These are phyloP conservation scores for Pholiota microspora DNA, from an alignment of 768 basidiomycete species.

Conservation along the genomic window DNA sequence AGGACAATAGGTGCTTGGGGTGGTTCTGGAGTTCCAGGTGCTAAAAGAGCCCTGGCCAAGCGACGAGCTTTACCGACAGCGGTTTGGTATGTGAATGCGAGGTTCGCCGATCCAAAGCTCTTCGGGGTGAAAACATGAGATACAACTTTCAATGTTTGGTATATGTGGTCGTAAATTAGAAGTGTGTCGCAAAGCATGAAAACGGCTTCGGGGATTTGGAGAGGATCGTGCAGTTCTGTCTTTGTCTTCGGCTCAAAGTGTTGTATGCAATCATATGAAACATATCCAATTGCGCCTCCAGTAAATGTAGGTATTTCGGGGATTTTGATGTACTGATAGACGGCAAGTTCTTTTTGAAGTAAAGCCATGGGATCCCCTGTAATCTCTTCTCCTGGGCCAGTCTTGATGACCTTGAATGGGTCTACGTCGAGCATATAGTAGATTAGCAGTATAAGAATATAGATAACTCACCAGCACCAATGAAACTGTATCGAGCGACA, in stretches of 20 bases:
- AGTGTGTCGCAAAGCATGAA: slow-evolving; percentile 98
- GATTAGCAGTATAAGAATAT: neutral
- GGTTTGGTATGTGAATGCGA: slow-evolving; percentile 85
- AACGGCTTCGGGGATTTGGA: slow-evolving; percentile 90
- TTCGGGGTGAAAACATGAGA: slow-evolving; percentile 91
- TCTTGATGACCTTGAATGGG: slow-evolving; percentile 88
- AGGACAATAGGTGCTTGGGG: slow-evolving; percentile 63
- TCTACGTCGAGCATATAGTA: slow-evolving; percentile 44
- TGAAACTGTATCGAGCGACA: slow-evolving; percentile 92
- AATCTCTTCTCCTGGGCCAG: slow-evolving; percentile 80
- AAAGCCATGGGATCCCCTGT: slow-evolving; percentile 84
- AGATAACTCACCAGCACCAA: slow-evolving; percentile 76
- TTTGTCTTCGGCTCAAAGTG: slow-evolving; percentile 96
- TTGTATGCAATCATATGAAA: slow-evolving; percentile 94
- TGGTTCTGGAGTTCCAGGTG: slow-evolving; percentile 56
- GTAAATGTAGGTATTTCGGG: slow-evolving; percentile 94
- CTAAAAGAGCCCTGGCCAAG: slow-evolving; percentile 69
- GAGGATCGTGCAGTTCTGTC: slow-evolving; percentile 66
- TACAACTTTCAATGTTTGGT: slow-evolving; percentile 91
- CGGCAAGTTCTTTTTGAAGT: slow-evolving; percentile 81
- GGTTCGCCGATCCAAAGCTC: slow-evolving; percentile 60
- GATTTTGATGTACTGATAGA: slow-evolving; percentile 88
- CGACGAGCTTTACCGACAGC: slow-evolving; percentile 80
- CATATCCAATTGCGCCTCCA: slow-evolving; percentile 96
- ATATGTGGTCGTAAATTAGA: slow-evolving; percentile 96